These are phyloP conservation scores for Penicillium cosmopolitanum DNA, from an alignment of 495 filamentous ascomycete species.

Conservation along the genomic window DNA sequence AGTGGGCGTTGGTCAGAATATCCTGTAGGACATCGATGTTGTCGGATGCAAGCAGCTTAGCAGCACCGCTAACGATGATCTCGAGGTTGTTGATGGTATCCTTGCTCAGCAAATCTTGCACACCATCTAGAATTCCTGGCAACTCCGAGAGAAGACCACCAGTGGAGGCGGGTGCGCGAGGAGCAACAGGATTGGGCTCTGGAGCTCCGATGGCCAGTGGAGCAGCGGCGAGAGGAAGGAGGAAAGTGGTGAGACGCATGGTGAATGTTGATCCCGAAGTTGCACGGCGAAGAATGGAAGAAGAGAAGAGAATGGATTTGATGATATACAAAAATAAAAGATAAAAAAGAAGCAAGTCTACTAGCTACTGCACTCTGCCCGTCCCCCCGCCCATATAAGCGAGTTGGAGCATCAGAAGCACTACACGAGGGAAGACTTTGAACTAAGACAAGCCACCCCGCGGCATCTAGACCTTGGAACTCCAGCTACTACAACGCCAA, in stretches of 20 bases:
- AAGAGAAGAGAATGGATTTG: not conserved
- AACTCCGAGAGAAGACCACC: slow-evolving; percentile 32
- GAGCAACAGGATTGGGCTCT: slow-evolving; percentile 35
- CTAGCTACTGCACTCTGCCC: not conserved
- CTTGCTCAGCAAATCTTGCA: slow-evolving; percentile 37
- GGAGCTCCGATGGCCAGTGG: slow-evolving; percentile 41
- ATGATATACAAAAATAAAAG: not conserved
- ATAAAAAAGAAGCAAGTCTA: not conserved
- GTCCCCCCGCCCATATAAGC: slow-evolving; percentile 10
- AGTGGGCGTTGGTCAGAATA: slow-evolving; percentile 39
- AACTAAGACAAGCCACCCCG: slow-evolving; percentile 7
- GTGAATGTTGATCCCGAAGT: slow-evolving; percentile 3
- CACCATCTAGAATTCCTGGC: slow-evolving; percentile 27
- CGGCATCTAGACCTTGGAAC: slow-evolving; percentile 8
- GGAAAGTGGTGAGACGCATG: slow-evolving; percentile 33
- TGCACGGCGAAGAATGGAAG: not conserved
- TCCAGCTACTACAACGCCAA: not conserved
- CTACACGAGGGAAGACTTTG: not conserved
- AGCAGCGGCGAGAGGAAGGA: slow-evolving; percentile 36
- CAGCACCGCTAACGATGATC: slow-evolving; percentile 38
- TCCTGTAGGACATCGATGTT: slow-evolving; percentile 38
- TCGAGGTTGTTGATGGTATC: slow-evolving; percentile 49
- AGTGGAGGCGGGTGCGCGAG: slow-evolving; percentile 31
- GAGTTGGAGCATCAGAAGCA: slow-evolving; percentile 4
- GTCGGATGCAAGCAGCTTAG: slow-evolving; percentile 32